phyloP scores from a whole-genome alignment of 2,329 filamentous ascomycete species.

The Nakataea oryzae region DNA sequence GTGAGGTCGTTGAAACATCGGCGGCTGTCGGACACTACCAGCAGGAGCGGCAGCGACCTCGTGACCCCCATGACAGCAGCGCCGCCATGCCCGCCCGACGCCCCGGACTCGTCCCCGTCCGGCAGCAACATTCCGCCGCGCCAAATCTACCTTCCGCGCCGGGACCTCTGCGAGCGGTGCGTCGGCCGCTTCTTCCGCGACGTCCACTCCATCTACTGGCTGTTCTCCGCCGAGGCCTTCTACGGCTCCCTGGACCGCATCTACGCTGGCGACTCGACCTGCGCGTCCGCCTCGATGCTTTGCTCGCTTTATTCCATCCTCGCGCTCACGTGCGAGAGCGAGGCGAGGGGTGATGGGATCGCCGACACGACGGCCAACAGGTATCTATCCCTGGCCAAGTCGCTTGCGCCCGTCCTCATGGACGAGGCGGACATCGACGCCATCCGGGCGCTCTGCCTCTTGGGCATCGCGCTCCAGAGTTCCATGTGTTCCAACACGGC shows the following conservation, averaged over 20 bases:
- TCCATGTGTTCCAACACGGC: conserved; percentile 15
- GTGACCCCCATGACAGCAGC: conserved; percentile 10
- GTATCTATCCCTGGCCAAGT: conserved; percentile 15
- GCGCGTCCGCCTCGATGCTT: conserved; percentile 13
- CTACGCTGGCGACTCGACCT: conserved; percentile 13
- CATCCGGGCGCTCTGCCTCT: conserved; percentile 15
- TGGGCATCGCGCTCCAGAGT: conserved; percentile 14
- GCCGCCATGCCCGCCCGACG: conserved; percentile 10
- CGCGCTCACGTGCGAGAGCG: conserved; percentile 16
- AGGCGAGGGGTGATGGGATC: conserved; percentile 8
- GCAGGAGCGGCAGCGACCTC: conserved; percentile 4
- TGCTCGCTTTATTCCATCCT: conserved; percentile 16
- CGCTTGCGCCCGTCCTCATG: conserved; percentile 12
- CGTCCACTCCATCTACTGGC: conserved; percentile 17
- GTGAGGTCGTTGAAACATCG: conserved; percentile 12
- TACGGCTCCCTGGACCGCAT: conserved; percentile 14
- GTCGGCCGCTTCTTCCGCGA: conserved; percentile 16
- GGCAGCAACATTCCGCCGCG: background rate
- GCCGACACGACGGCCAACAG: conserved; percentile 6
- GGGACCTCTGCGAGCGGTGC: conserved; percentile 16
- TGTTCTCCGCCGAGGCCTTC: conserved; percentile 16
- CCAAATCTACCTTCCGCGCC: conserved; percentile 15
- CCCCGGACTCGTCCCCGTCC: conserved; percentile 5
- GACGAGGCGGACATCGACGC: conserved; percentile 16
- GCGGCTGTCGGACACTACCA: conserved; percentile 3